These are phyloP conservation scores for Plantago coronopus DNA, from an alignment of 305 asterid genomes.

Conservation along the genomic window DNA sequence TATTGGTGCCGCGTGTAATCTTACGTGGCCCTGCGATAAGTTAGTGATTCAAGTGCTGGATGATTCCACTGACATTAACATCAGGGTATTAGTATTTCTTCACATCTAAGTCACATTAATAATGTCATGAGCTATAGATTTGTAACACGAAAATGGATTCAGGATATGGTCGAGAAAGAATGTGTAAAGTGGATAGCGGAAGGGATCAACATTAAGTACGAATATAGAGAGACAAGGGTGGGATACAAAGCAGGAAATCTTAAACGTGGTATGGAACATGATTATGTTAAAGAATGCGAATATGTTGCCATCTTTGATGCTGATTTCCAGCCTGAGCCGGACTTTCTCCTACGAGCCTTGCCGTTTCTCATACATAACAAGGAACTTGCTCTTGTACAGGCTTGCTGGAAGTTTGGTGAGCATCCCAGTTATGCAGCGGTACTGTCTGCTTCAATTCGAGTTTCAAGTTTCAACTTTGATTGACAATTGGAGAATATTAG, in stretches of 20 bases:
- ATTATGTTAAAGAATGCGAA: slow-evolving; percentile 67
- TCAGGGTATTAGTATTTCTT: slow-evolving; percentile 11
- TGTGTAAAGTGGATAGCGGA: slow-evolving; percentile 80
- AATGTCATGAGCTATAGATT: too few relatives aligned
- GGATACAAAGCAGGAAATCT: slow-evolving; percentile 96
- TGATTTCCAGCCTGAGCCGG: slow-evolving; percentile 85
- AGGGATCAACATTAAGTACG: slow-evolving; percentile 65
- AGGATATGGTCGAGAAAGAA: slow-evolving; percentile 89
- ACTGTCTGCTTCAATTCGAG: background rate
- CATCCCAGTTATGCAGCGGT: background rate
- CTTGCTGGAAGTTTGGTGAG: slow-evolving; percentile 89
- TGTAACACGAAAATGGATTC: background rate
- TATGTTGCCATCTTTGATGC: slow-evolving; percentile 82
- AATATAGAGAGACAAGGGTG: slow-evolving; percentile 60
- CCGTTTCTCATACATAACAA: slow-evolving; percentile 69
- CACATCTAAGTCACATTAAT: too few relatives aligned
- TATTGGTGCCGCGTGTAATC: slow-evolving; percentile 20
- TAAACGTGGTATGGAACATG: slow-evolving; percentile 65
- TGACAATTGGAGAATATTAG: background rate
- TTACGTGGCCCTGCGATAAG: slow-evolving; percentile 21
- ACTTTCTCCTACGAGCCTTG: slow-evolving; percentile 64
- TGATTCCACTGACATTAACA: slow-evolving; percentile 16
- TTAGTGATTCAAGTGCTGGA: slow-evolving; percentile 22
- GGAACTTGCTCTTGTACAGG: slow-evolving; percentile 73
- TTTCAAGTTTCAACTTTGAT: too few relatives aligned